Evolutionary conservation across 306 rosid species (phyloP), one percentile per base, ranked within the genome.

Genomic region (Castanopsis chinensis): DNA sequence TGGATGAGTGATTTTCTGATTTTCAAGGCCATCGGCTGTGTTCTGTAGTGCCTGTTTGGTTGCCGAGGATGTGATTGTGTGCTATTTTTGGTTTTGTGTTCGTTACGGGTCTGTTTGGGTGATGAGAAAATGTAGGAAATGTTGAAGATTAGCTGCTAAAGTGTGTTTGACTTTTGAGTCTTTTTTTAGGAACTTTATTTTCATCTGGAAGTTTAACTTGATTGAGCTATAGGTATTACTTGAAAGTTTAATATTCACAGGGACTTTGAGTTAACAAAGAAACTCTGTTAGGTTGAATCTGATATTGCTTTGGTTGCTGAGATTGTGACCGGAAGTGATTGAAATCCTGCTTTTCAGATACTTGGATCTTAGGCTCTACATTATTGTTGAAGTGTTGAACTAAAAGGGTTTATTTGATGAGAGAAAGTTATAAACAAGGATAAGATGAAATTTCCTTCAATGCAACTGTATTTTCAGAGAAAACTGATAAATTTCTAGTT

Each of bases 21-120:
- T 33, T 59, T 5, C 6, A 4, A 3, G 15, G 37, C 25, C 80
- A 6, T 61, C 75, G 53, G 58, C 71, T 78, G 37, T 32, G 71
- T 78, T 68, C 57, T 78, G 49, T 25, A 45, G 76, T 28, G 8
- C 64, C 72, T 71, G 76, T 52, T 80, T 85, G 75, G 60, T 75
- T 69, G 20, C 59, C 25, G 51, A 28, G 55, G 83, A 78, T 14
- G 19, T 15, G 76, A 81, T 83, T 58, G 52, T 15, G 53, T 78
- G 78, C 30, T 70, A 51, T 28, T 73, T 5, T 14, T 57, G 27
- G 19, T 21, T 5, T 15, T 35, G 54, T 60, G 23, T 8, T 74
- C 0, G n/a, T 25, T 20, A 33, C 7, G 52, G n/a, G 52, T 9
- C 72, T 71, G 41, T 71, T 71, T 71, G 33, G 75, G 13, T 14